These are phyloP conservation scores for Suillus discolor DNA, from an alignment of 768 basidiomycete genomes.

Conservation along the genomic window DNA sequence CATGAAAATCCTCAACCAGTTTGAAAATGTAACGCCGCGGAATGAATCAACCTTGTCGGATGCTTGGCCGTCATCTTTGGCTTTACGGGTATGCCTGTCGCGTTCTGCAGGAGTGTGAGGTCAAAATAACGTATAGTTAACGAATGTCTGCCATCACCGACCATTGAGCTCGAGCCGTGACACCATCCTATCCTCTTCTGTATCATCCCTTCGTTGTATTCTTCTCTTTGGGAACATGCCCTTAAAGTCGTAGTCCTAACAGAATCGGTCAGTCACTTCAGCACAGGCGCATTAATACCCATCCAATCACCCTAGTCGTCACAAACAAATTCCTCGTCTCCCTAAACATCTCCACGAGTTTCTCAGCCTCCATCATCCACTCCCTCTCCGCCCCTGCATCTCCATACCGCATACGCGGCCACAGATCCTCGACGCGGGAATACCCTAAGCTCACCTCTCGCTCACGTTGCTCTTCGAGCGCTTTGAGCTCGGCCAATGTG, in stretches of 20 bases:
- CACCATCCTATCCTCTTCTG: slow-evolving; percentile 71
- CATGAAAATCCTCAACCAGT: slow-evolving; percentile 85
- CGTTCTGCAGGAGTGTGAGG: slow-evolving; percentile 44
- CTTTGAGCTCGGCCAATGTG: slow-evolving; percentile 58
- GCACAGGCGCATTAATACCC: not conserved
- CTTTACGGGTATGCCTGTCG: slow-evolving; percentile 55
- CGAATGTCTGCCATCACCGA: slow-evolving; percentile 29
- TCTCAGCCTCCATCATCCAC: slow-evolving; percentile 86
- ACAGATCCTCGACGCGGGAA: slow-evolving; percentile 59
- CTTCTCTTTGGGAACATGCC: slow-evolving; percentile 67
- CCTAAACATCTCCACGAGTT: slow-evolving; percentile 85
- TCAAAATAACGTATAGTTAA: not conserved
- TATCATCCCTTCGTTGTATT: slow-evolving; percentile 47
- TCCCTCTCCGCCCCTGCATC: slow-evolving; percentile 57
- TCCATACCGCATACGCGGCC: slow-evolving; percentile 52
- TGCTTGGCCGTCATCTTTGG: slow-evolving; percentile 42
- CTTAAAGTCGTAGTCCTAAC: slow-evolving; percentile 56
- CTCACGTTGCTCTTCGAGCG: slow-evolving; percentile 68
- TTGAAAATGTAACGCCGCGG: slow-evolving; percentile 78
- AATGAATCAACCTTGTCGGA: slow-evolving; percentile 61
- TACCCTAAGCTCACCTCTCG: slow-evolving; percentile 63
- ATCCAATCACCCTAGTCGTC: slow-evolving; percentile 66
- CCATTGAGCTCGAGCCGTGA: slow-evolving; percentile 76
- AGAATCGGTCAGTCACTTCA: slow-evolving; percentile 11
- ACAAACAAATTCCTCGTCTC: slow-evolving; percentile 85